These are phyloP conservation scores for Pseudoneurospora amorphoporcata DNA, from an alignment of 495 filamentous ascomycete species.

Conservation along the genomic window DNA sequence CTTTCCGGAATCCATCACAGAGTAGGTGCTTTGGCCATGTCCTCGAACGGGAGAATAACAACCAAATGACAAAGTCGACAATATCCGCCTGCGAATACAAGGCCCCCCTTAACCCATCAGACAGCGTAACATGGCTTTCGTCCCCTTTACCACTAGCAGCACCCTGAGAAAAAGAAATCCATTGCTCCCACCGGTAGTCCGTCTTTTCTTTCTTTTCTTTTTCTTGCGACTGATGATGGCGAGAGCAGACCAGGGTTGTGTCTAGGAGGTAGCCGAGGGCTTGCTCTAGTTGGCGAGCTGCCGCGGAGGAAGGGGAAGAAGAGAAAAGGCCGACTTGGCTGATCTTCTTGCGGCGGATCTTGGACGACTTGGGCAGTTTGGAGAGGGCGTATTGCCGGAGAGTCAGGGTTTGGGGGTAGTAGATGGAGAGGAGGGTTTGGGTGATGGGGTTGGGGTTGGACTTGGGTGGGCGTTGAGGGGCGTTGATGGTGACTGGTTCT, in stretches of 20 bases:
- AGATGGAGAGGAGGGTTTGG: constrained; percentile 63
- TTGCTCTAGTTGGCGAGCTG: constrained; percentile 11
- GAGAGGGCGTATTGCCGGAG: constrained; percentile 63
- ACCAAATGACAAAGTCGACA: constrained; percentile 72
- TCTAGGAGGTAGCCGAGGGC: constrained; percentile 52
- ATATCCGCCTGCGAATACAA: constrained; percentile 55
- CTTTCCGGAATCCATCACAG: constrained; percentile 59
- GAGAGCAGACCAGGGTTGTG: constrained; percentile 52
- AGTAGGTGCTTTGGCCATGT: constrained; percentile 55
- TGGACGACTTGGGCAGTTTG: constrained; percentile 34
- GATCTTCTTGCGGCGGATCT: constrained; percentile 36
- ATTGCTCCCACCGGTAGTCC: constrained; percentile 42
- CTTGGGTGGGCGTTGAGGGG: neutral
- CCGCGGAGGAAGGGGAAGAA: constrained; percentile 1
- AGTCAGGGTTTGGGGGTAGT: constrained; percentile 58
- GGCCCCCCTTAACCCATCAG: constrained; percentile 30
- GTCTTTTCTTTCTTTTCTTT: constrained; percentile 22
- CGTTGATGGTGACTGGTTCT: neutral
- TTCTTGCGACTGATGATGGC: constrained; percentile 7
- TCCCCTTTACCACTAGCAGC: constrained; percentile 27
- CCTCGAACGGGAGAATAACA: constrained; percentile 53
- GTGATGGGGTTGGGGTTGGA: constrained; percentile 15
- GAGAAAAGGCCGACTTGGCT: constrained; percentile 24
- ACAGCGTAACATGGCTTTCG: constrained; percentile 39
- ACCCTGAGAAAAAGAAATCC: constrained; percentile 55